Conservation (phyloP, 371 early-diverging fungal genomes). For the Fennellomyces sp. region DNA sequence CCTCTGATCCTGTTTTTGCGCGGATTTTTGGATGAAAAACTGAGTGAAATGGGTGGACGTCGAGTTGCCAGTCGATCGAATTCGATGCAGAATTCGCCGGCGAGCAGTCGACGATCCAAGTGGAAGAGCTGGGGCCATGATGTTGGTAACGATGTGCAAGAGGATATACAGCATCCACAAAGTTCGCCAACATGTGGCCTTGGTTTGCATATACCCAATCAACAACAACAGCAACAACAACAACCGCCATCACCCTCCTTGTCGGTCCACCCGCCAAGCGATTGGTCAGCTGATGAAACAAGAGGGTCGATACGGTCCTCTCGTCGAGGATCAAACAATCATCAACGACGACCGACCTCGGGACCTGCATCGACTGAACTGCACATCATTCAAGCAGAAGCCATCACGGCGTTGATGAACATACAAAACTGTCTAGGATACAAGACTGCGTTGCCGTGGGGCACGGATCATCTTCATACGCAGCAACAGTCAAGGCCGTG, state of each 20-base stretch:
- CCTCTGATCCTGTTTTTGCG: conserved; percentile 55
- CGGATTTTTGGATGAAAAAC: conserved; percentile 52
- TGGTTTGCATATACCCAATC: conserved; percentile 26
- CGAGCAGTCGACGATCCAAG: neutral
- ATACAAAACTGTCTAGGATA: conserved; percentile 34
- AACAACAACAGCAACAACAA: conserved; percentile 9
- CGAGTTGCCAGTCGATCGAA: neutral
- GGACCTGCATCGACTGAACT: conserved; percentile 15
- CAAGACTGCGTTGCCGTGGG: conserved; percentile 37
- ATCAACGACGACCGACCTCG: neutral
- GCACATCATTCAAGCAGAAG: conserved; percentile 33
- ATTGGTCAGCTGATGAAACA: conserved; percentile 6
- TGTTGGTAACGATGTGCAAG: neutral
- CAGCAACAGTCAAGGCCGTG: conserved; percentile 30
- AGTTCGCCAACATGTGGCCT: conserved; percentile 23
- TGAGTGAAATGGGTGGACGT: conserved; percentile 21
- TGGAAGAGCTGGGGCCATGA: conserved; percentile 33
- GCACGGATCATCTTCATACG: conserved; percentile 12
- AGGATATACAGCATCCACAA: conserved; percentile 4
- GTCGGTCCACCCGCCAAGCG: neutral
- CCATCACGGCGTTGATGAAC: conserved; percentile 30
- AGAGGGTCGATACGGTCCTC: neutral
- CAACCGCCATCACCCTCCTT: neutral
- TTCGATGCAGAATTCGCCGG: conserved; percentile 6
- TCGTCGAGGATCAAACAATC: neutral